phyloP scores from a whole-genome alignment of 2,329 filamentous ascomycete species.

The Trichoderma endophyticum region DNA sequence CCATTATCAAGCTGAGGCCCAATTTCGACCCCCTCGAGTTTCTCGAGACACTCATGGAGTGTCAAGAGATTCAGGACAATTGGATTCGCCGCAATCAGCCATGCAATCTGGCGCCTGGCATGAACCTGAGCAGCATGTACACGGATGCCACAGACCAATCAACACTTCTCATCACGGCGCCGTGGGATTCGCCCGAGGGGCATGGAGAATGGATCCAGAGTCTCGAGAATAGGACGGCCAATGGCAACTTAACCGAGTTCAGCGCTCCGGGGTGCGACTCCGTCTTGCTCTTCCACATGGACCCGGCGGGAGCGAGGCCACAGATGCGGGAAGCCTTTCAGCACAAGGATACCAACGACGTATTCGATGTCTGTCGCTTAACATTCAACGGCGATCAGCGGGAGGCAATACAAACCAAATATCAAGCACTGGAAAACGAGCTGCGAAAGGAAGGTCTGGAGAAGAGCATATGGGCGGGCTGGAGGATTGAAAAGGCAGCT shows the following conservation, averaged over 20 bases:
- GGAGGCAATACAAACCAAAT: slow-evolving; percentile 34
- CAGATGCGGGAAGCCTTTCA: slow-evolving; percentile 28
- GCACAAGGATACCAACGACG: slow-evolving; percentile 21
- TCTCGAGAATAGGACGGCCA: slow-evolving; percentile 37
- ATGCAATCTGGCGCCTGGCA: slow-evolving; percentile 31
- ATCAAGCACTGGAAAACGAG: slow-evolving; percentile 32
- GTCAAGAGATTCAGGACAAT: slow-evolving; percentile 37
- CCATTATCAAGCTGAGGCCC: slow-evolving; percentile 33
- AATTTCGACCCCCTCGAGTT: slow-evolving; percentile 33
- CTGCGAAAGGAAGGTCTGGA: slow-evolving; percentile 31
- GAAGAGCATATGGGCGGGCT: slow-evolving; percentile 37
- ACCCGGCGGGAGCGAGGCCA: slow-evolving; percentile 28
- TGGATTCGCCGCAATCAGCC: slow-evolving; percentile 41
- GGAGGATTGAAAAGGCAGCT: slow-evolving; percentile 40
- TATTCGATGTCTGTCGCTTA: slow-evolving; percentile 37
- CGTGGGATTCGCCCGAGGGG: slow-evolving; percentile 42
- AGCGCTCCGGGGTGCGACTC: slow-evolving; percentile 32
- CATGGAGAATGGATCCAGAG: slow-evolving; percentile 45
- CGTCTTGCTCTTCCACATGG: slow-evolving; percentile 42
- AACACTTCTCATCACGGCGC: slow-evolving; percentile 42
- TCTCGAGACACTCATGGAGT: slow-evolving; percentile 31
- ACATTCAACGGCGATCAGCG: slow-evolving; percentile 32
- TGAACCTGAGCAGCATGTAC: slow-evolving; percentile 36
- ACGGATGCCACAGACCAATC: slow-evolving; percentile 36
- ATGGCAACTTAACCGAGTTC: slow-evolving; percentile 33